Percentiles rank a stretch among this genome's conserved stretches.
Evolutionary conservation across 345 rosid species (phyloP).

Genomic region (Gynandropsis gynandra): DNA sequence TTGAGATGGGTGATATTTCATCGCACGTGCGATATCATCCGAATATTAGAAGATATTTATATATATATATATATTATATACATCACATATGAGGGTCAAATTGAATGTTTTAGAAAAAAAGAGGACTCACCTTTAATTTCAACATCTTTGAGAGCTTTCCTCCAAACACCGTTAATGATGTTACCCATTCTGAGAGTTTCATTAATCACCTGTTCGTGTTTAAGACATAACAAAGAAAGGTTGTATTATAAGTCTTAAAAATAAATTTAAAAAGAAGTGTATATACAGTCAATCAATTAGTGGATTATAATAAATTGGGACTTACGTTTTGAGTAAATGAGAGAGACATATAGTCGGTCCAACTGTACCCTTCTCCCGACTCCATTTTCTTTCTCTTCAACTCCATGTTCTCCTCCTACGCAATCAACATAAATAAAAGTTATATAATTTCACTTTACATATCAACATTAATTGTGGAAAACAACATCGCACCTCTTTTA

Average conservation of each 20-base stretch:
- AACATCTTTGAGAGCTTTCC: conserved; percentile 77
- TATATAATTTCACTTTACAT: not conserved
- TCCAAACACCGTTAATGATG: conserved; percentile 90
- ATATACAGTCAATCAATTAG: no score
- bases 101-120: not conserved
- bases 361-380: conserved; percentile 39
- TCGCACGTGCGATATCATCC: no score
- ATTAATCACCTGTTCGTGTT: conserved; percentile 55
- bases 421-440: not conserved
- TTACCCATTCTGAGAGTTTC: conserved; percentile 89
- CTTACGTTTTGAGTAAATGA: conserved; percentile 90
- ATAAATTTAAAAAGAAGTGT: no score
- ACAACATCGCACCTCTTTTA: no score
- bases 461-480: no score
- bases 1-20: no score
- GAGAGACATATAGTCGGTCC: conserved; percentile 83
- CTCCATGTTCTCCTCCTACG: conserved; percentile 80
- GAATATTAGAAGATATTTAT: no score
- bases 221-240: not conserved
- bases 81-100: no score
- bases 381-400: conserved; percentile 57
- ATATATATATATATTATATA: no score
- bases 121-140: conserved; percentile 60
- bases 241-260: no score
- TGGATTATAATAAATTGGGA: no score